Base-by-base conservation (phyloP, 1,284 basidiomycete species). In the Sanghuangporus baumii region DNA sequence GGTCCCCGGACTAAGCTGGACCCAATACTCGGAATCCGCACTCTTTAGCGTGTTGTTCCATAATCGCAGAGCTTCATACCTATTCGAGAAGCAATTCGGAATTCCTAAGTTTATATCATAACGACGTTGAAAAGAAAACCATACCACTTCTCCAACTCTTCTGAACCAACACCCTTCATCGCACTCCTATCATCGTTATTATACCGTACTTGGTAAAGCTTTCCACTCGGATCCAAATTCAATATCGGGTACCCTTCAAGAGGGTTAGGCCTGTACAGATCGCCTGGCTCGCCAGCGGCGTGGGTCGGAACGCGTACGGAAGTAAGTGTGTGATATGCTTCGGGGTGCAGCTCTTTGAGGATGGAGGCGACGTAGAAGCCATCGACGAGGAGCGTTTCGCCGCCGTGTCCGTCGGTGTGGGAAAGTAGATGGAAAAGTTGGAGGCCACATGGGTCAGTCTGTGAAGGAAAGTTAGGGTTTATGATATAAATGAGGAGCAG, bases 401-500 rank as follows among this genome's bases (percentile, higher is more conserved):
- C 96, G 0, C 96, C 96, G 16, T 80, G 79, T 8, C 94, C 93
- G 0, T 87, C 80, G 0, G 85, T 88, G 72, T 97, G 94, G 0
- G 88, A 90, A 41, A 98, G 86, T 37, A 98, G 82, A 73, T 99
- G 96, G 78, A 99, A 98, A 60, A 98, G 79, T 72, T 99, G 96
- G 26, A 99, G 78, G 2, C 96, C 96, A 55, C 91, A 92, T 0
- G 96, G 94, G 73, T 96, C 92, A 43, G 91, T 94, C 90, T 93
- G 67, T 3, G 9, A n/a, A 36, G 41, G 6, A 18, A 43, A 66
- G 60, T 46, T 41, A 57, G 41, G 43, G 54, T 37, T 65, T 50
- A 64, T 48, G 36, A 46, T 34, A 6, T 14, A 3, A 11, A 23
- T 18, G 66, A 54, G 23, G 3, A 52, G 36, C 16, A 12, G 14